Percentiles rank a stretch among this genome's conserved stretches.
These are phyloP conservation scores for Ustilago nuda DNA, from an alignment of 1,284 basidiomycete species.

Conservation along the genomic window DNA sequence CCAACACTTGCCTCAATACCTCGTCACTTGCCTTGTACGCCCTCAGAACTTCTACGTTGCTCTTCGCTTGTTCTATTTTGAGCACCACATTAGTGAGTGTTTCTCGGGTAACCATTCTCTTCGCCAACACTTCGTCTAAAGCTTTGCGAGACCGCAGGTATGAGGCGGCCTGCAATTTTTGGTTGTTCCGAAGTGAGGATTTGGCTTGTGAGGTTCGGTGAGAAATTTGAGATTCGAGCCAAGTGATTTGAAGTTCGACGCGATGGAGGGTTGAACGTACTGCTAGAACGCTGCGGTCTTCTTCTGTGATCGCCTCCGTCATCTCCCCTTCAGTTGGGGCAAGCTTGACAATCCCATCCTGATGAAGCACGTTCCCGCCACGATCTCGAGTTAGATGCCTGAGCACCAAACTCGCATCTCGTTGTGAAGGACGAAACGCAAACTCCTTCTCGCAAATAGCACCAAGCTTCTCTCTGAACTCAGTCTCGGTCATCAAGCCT, in stretches of 20 bases:
- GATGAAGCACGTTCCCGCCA: conserved; percentile 75
- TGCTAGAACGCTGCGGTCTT: conserved; percentile 81
- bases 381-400: conserved; percentile 83
- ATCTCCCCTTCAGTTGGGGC: background rate
- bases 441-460: conserved; percentile 11
- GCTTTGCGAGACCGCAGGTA: conserved; percentile 83
- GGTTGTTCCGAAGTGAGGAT: conserved; percentile 76
- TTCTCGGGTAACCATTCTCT: conserved; percentile 79
- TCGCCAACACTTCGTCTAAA: conserved; percentile 80
- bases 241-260: conserved; percentile 77
- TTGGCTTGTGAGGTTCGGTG: conserved; percentile 76
- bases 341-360: conserved; percentile 73
- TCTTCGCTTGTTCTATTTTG: conserved; percentile 86
- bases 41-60: conserved; percentile 89
- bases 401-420: conserved; percentile 79
- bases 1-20: conserved; percentile 80
- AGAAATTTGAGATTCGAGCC: conserved; percentile 77
- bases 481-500: conserved; percentile 22
- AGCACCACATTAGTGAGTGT: conserved; percentile 81
- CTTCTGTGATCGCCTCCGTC: conserved; percentile 73
- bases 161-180: conserved; percentile 79
- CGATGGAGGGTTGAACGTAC: conserved; percentile 77
- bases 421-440: conserved; percentile 71
- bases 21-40: conserved; percentile 83
- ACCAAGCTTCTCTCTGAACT: conserved; percentile 16